Evolutionary conservation across 192 early-diverging fungal species (phyloP).

Genomic region (Podila minutissima): DNA sequence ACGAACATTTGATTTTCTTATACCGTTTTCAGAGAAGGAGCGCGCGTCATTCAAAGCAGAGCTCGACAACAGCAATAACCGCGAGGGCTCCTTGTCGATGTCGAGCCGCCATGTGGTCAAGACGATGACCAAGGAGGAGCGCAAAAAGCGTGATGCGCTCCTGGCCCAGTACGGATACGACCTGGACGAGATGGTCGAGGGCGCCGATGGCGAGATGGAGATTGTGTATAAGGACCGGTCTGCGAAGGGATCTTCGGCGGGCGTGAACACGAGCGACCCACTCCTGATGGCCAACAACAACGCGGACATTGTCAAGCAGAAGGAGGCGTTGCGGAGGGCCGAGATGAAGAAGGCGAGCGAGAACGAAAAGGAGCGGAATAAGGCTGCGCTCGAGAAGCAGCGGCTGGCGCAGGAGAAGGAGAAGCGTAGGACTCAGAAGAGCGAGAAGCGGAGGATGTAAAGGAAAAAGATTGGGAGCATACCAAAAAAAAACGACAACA

Average conservation of each 20-base stretch:
- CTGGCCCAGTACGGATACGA: constrained; percentile 72
- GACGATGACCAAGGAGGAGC: constrained; percentile 62
- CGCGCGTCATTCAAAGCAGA: constrained; percentile 20
- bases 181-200: constrained; percentile 66
- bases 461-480: not conserved
- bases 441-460: constrained; percentile 63
- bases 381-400: constrained; percentile 62
- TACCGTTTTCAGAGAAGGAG: constrained; percentile 24
- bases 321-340: constrained; percentile 60
- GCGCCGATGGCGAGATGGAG: constrained; percentile 68
- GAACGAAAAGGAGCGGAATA: constrained; percentile 64
- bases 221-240: constrained; percentile 66
- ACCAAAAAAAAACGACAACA: not conserved
- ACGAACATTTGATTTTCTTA: not conserved
- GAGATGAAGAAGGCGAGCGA: constrained; percentile 60
- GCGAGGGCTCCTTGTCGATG: constrained; percentile 32
- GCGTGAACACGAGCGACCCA: constrained; percentile 19
- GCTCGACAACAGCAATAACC: constrained; percentile 16
- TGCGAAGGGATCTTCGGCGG: constrained; percentile 3
- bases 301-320: constrained; percentile 65
- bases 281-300: constrained; percentile 66
- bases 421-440: constrained; percentile 62
- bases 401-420: constrained; percentile 56
- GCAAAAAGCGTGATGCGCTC: constrained; percentile 57
- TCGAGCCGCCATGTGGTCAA: constrained; percentile 44